Evolutionary conservation across 2,329 filamentous ascomycete genomes (phyloP).

Genomic region (Pyrenophora teres): DNA sequence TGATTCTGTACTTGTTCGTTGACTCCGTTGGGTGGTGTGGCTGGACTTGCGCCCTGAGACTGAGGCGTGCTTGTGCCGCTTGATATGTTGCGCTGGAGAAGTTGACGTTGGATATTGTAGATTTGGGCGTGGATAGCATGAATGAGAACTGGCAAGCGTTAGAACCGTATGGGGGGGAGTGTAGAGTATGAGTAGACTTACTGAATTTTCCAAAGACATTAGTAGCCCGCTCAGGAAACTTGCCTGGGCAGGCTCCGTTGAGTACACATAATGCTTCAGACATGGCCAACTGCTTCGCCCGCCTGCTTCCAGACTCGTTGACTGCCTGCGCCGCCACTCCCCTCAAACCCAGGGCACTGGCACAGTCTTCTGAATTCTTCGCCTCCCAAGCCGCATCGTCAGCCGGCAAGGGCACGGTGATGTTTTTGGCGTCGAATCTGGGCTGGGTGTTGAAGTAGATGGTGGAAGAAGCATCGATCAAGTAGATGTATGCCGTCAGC

Average conservation of each 20-base stretch:
- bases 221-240: conserved; percentile 67
- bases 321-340: conserved; percentile 61
- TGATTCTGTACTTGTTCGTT: conserved; percentile 56
- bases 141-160: conserved; percentile 59
- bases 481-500: conserved; percentile 67
- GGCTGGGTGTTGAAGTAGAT: conserved; percentile 73
- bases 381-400: conserved; percentile 79
- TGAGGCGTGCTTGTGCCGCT: conserved; percentile 62
- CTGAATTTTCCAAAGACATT: conserved; percentile 74
- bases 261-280: conserved; percentile 65
- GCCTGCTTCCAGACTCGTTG: conserved; percentile 67
- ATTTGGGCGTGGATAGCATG: conserved; percentile 70
- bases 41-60: conserved; percentile 57
- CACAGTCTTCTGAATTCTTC: conserved; percentile 62
- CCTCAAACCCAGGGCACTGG: conserved; percentile 66
- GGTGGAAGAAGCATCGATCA: conserved; percentile 67
- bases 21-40: conserved; percentile 51
- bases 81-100: conserved; percentile 38
- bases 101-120: conserved; percentile 56
- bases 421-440: conserved; percentile 66
- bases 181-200: conserved; percentile 10
- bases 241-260: conserved; percentile 61
- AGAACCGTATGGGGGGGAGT: conserved; percentile 1
- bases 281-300: conserved; percentile 68
- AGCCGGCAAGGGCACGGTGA: conserved; percentile 69